phyloP scores from a whole-genome alignment of 768 basidiomycete genomes.

The Tylopilus subfusipes region DNA sequence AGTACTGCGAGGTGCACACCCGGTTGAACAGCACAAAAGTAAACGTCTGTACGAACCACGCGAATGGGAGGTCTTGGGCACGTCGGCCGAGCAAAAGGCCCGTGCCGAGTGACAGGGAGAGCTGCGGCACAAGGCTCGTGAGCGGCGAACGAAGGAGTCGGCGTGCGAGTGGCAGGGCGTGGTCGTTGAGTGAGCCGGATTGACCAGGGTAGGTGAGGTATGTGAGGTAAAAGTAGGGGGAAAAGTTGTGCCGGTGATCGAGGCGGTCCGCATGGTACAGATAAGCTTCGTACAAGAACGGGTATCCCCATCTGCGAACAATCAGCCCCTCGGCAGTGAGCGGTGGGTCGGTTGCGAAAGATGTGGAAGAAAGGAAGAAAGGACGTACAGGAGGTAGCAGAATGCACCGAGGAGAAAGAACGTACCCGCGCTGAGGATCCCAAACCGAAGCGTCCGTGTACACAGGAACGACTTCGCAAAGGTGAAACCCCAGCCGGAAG shows the following conservation, averaged over 20 bases:
- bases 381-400: conserved; percentile 75
- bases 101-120: conserved; percentile 62
- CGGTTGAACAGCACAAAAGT: conserved; percentile 96
- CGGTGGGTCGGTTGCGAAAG: background rate
- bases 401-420: conserved; percentile 57
- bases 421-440: conserved; percentile 60
- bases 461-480: conserved; percentile 46
- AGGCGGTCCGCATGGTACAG: conserved; percentile 88
- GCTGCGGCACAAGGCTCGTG: conserved; percentile 81
- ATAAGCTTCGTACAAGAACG: conserved; percentile 90
- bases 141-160: conserved; percentile 65
- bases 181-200: conserved; percentile 12
- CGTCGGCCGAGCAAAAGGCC: conserved; percentile 69
- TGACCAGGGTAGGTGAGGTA: conserved; percentile 75
- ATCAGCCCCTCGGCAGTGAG: background rate
- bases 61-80: conserved; percentile 62
- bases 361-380: conserved; percentile 11
- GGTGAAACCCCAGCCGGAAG: conserved; percentile 14
- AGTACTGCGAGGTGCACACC: conserved; percentile 98
- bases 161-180: conserved; percentile 34
- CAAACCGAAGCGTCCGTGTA: conserved; percentile 58
- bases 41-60: conserved; percentile 90
- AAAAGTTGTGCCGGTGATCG: conserved; percentile 98
- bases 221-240: conserved; percentile 93
- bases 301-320: conserved; percentile 79